Evolutionary conservation across 2,329 filamentous ascomycete genomes (phyloP).

Genomic region (Sporothrix brasiliensis): DNA sequence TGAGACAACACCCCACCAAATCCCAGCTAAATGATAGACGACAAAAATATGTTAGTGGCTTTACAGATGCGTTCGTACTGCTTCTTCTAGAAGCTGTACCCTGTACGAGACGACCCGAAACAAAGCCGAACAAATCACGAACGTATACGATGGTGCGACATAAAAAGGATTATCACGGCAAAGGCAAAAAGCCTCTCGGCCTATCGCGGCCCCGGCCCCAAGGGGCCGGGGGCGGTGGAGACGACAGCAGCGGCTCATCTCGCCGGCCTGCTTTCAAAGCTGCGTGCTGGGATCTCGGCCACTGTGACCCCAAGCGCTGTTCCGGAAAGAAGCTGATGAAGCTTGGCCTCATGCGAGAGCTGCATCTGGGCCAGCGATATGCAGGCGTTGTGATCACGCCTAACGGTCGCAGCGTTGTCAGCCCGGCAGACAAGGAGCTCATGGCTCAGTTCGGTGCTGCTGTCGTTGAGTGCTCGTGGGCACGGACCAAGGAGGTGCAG

Average conservation of each 20-base stretch:
- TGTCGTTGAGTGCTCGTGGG: constrained; percentile 97
- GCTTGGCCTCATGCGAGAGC: constrained; percentile 87
- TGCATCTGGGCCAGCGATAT: constrained; percentile 89
- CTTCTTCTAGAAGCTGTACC: not conserved
- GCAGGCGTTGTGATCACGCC: constrained; percentile 91
- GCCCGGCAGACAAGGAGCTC: constrained; percentile 77
- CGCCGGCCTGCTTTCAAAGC: constrained; percentile 71
- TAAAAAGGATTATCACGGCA: constrained; percentile 81
- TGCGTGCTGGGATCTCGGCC: constrained; percentile 95
- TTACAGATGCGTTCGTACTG: no score
- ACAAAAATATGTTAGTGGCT: constrained; percentile 9
- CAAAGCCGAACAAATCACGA: not conserved
- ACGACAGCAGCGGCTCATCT: constrained; percentile 40
- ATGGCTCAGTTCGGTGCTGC: constrained; percentile 89
- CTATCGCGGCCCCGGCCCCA: constrained; percentile 55
- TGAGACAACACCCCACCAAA: constrained; percentile 13
- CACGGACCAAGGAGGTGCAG: constrained; percentile 85
- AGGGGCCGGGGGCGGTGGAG: constrained; percentile 42
- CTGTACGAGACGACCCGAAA: not conserved
- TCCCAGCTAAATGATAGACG: not conserved
- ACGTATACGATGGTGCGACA: constrained; percentile 76
- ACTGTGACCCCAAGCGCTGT: constrained; percentile 96
- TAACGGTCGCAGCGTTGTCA: constrained; percentile 84
- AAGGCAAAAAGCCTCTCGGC: constrained; percentile 72
- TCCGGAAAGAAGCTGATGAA: constrained; percentile 94